Evolutionary conservation across 2,329 filamentous ascomycete species (phyloP).

Genomic region (Talaromyces sp.): DNA sequence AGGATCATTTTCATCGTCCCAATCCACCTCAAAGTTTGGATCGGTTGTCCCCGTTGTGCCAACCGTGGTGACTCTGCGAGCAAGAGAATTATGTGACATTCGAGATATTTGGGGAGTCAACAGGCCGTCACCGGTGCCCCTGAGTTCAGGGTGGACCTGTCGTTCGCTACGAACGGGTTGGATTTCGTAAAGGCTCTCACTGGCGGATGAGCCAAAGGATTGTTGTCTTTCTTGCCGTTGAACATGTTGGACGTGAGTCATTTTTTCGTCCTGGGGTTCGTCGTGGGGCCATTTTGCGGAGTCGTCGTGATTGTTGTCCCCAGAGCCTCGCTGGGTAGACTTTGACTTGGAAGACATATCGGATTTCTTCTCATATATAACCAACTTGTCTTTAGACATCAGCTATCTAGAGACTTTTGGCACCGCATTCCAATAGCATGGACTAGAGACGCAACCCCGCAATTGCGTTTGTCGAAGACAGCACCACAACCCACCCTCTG

Average conservation of each 20-base stretch:
- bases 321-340: neutral
- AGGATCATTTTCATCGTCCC: conserved; percentile 54
- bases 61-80: conserved; percentile 41
- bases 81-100: conserved; percentile 24
- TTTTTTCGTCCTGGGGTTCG: neutral
- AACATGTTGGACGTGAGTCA: neutral
- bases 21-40: conserved; percentile 68
- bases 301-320: neutral
- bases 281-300: neutral
- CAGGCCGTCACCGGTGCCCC: conserved; percentile 11
- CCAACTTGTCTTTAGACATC: neutral
- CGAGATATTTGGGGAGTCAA: conserved; percentile 29
- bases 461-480: neutral
- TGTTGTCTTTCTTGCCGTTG: neutral
- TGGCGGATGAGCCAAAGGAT: conserved; percentile 7
- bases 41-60: conserved; percentile 44
- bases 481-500: neutral
- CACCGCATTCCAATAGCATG: neutral
- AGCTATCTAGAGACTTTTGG: neutral
- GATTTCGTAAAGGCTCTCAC: conserved; percentile 11
- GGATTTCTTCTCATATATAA: neutral
- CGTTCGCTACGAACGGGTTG: conserved; percentile 12
- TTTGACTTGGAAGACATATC: neutral
- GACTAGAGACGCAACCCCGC: neutral
- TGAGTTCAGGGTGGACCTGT: conserved; percentile 9